Base-by-base conservation (phyloP, 73 alveolate genomes). In the Paramecium sonneborni region DNA sequence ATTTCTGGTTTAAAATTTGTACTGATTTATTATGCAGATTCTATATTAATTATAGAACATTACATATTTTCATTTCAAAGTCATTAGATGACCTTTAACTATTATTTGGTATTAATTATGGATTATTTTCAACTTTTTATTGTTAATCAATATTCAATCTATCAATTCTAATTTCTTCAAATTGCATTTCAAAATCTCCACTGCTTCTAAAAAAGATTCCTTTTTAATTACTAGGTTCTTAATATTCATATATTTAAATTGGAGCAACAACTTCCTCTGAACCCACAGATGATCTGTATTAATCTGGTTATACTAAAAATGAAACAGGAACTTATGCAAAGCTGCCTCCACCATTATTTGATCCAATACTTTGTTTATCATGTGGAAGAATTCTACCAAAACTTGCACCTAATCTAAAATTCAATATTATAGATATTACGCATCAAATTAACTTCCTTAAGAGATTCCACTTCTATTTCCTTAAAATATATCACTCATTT, bases 1-100 rank as follows among this genome's bases (percentile, higher is more conserved):
- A 79, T 46, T 79, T 79, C 90, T n/a, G 90, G 90, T 44, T 79
- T 79, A 44, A 79, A 79, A 21, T 79, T 79, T 24, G 69, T 21
- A 12, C 74, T 79, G 41, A 79, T 79, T 23, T 30, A 7, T n/a
- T 79, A 39, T 21, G 62, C 90, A 43, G 56, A 79, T 44, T 79
- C 90, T 46, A 79, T 30, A 24, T 41, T 28, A 72, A 5, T 32
- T 14, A 20, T 35, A 52, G 68, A 52, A 35, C 32, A 34, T 12
- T 72, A 72, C 86, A 34, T 72, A 72, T 35, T 72, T 72, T 72
- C 55, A 72, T 35, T 23, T 79, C 90, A 15, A 26, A 41, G 5
- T 79, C 90, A 43, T 79, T 15, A 14, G 90, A 43, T 8, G 74
- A 18, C 4, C 55, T 5, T 15, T 72, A 38, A 34, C 23, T 72